These are phyloP conservation scores for Phytophthora agathidicida DNA, from an alignment of 352 stramenopile species.

Conservation along the genomic window DNA sequence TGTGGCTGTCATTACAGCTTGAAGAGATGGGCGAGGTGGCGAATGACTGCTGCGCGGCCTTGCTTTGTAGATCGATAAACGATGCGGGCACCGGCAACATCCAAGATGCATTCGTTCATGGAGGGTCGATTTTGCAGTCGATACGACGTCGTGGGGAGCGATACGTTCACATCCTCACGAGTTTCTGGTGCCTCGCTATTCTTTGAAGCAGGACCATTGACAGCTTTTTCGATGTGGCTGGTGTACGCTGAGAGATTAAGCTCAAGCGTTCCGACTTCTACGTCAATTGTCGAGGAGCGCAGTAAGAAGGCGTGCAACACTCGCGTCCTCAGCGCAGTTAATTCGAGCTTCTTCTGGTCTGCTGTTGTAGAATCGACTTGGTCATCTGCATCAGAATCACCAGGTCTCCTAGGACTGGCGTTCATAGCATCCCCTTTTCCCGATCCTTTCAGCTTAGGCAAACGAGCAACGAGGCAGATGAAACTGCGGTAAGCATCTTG, in stretches of 20 bases:
- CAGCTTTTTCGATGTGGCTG: constrained; percentile 47
- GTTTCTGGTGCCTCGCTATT: constrained; percentile 28
- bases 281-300: constrained; percentile 55
- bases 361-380: not conserved
- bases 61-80: constrained; percentile 65
- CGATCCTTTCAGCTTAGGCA: constrained; percentile 32
- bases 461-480: constrained; percentile 37
- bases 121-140: constrained; percentile 56
- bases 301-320: constrained; percentile 66
- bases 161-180: constrained; percentile 52
- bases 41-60: constrained; percentile 58
- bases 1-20: constrained; percentile 16
- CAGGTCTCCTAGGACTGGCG: constrained; percentile 14
- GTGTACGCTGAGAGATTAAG: constrained; percentile 54
- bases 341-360: constrained; percentile 26
- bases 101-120: constrained; percentile 61
- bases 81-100: constrained; percentile 45
- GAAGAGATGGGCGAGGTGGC: constrained; percentile 50
- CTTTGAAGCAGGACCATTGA: constrained; percentile 5
- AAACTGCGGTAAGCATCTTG: constrained; percentile 57
- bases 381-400: constrained; percentile 1
- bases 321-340: constrained; percentile 41
- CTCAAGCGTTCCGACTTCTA: constrained; percentile 51
- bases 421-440: not conserved
- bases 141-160: constrained; percentile 35